These are phyloP conservation scores for Noccaea bulbosa DNA, from an alignment of 345 rosid species.

Conservation along the genomic window DNA sequence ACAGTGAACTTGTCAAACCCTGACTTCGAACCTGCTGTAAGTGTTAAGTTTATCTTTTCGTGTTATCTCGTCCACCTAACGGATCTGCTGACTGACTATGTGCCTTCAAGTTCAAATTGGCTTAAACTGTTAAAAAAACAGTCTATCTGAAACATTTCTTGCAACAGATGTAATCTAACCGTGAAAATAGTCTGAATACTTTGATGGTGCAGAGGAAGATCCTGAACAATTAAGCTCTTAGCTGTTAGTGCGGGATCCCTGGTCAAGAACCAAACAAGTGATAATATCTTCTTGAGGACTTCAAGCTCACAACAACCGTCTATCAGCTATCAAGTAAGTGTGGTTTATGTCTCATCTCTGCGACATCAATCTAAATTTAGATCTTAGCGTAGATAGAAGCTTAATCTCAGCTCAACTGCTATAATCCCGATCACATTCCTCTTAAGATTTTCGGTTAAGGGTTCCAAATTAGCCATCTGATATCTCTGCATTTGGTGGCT, in stretches of 20 bases:
- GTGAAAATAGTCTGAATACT: conserved; percentile 42
- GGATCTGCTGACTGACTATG: too few relatives aligned
- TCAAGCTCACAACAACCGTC: conserved; percentile 32
- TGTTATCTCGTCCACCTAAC: too few relatives aligned
- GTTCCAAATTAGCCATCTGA: conserved; percentile 10
- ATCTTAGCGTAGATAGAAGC: not conserved
- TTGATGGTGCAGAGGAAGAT: conserved; percentile 56
- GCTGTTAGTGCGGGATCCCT: conserved; percentile 45
- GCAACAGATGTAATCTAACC: conserved; percentile 36
- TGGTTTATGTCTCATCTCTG: conserved; percentile 5
- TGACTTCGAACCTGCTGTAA: conserved; percentile 87
- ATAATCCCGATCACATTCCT: conserved; percentile 12
- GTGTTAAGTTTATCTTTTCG: conserved; percentile 41
- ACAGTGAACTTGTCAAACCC: conserved; percentile 86
- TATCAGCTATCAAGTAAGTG: conserved; percentile 36
- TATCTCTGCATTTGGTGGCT: conserved; percentile 28
- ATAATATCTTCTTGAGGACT: conserved; percentile 49
- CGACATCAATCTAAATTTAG: not conserved
- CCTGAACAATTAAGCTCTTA: conserved; percentile 47
- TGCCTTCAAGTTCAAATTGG: conserved; percentile 6
- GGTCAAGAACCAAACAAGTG: conserved; percentile 48
- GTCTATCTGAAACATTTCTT: not conserved
- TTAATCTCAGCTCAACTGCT: not conserved
- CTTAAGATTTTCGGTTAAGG: too few relatives aligned
- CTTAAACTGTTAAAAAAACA: not conserved